Percentiles rank a stretch among this genome's conserved stretches.
These are phyloP conservation scores for Termitomyces sp. DNA, from an alignment of 768 basidiomycete genomes.

Conservation along the genomic window DNA sequence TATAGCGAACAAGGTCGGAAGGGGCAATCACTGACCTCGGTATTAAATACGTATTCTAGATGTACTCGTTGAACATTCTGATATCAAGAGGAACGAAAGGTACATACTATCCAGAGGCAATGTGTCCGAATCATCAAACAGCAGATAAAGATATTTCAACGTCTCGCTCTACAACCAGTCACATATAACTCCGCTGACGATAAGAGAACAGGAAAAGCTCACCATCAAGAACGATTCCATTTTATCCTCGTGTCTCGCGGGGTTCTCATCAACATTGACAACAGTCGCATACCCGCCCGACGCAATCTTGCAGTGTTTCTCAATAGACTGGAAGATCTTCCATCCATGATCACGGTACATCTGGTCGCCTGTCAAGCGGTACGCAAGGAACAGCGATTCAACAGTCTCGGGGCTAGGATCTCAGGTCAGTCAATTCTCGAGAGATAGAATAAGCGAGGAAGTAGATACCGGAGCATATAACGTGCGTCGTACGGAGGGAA, in stretches of 20 bases:
- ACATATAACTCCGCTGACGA: neutral
- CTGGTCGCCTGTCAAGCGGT: conserved; percentile 79
- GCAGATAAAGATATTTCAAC: conserved; percentile 83
- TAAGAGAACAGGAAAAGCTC: conserved; percentile 15
- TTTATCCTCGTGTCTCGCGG: conserved; percentile 68
- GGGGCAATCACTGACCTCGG: conserved; percentile 51
- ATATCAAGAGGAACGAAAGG: neutral
- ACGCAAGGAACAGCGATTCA: conserved; percentile 91
- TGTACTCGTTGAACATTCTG: neutral
- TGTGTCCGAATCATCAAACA: conserved; percentile 73
- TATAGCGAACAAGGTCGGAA: neutral
- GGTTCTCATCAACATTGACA: conserved; percentile 77
- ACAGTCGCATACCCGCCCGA: conserved; percentile 83
- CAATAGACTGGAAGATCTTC: conserved; percentile 86
- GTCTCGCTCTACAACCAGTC: conserved; percentile 63
- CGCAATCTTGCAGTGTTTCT: conserved; percentile 72
- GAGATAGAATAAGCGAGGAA: neutral
- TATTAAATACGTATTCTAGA: conserved; percentile 86
- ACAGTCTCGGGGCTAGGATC: conserved; percentile 79
- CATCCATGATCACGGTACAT: conserved; percentile 82
- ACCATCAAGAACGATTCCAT: conserved; percentile 97
- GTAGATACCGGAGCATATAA: conserved; percentile 75
- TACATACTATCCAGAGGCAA: conserved; percentile 70
- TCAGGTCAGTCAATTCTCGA: neutral
- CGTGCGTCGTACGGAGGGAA: conserved; percentile 73